These are phyloP conservation scores for Domatiomyces globalis DNA, from an alignment of 2,329 filamentous ascomycete species.

Conservation along the genomic window DNA sequence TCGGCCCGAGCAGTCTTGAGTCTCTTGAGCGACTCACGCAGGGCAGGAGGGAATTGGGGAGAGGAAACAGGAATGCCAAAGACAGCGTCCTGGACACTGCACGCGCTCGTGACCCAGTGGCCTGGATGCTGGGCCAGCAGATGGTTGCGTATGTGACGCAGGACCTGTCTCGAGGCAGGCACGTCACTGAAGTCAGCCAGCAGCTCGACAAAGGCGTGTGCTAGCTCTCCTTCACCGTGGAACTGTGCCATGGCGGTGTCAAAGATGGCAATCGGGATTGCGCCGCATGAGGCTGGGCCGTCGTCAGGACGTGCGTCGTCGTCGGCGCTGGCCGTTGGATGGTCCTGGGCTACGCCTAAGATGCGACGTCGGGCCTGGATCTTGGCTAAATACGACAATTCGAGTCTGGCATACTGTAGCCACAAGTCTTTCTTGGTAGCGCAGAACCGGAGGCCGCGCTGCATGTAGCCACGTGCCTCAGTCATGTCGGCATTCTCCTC, in stretches of 20 bases:
- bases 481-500: slow-evolving; percentile 77
- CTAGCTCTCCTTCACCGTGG: slow-evolving; percentile 50
- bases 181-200: slow-evolving; percentile 56
- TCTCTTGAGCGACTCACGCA: slow-evolving; percentile 50
- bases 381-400: slow-evolving; percentile 82
- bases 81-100: slow-evolving; percentile 57
- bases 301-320: slow-evolving; percentile 43
- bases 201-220: slow-evolving; percentile 66
- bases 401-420: slow-evolving; percentile 78
- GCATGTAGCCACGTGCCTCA: slow-evolving; percentile 69
- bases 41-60: slow-evolving; percentile 56
- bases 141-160: slow-evolving; percentile 56
- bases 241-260: slow-evolving; percentile 70
- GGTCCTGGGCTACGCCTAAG: slow-evolving; percentile 43
- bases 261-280: slow-evolving; percentile 84
- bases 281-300: slow-evolving; percentile 79
- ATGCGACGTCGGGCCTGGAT: slow-evolving; percentile 60
- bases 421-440: slow-evolving; percentile 59
- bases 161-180: slow-evolving; percentile 49
- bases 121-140: slow-evolving; percentile 48
- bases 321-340: slow-evolving; percentile 33
- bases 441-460: slow-evolving; percentile 82
- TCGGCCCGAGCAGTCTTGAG: slow-evolving; percentile 39
- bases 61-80: slow-evolving; percentile 50
- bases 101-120: slow-evolving; percentile 51